phyloP scores from a whole-genome alignment of 345 rosid genomes.

The Kernera saxatilis region DNA sequence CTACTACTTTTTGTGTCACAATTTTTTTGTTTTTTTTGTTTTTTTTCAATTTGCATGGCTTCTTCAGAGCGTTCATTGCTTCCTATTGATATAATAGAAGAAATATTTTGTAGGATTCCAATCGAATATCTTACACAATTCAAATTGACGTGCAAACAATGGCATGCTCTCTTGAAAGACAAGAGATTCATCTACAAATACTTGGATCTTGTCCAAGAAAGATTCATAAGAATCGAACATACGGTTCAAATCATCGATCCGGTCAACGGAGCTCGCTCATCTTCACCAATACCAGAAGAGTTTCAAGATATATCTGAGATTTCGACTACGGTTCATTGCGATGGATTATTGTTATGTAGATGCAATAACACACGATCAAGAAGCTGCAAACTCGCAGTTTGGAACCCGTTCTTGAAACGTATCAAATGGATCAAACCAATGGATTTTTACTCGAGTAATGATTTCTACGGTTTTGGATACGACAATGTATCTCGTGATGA shows the following conservation, averaged over 20 bases:
- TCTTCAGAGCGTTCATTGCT: constrained; percentile 9
- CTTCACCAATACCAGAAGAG: constrained; percentile 14
- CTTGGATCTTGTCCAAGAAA: constrained; percentile 22
- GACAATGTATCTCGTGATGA: constrained; percentile 6
- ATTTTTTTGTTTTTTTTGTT: neutral
- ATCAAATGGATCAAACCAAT: constrained; percentile 20
- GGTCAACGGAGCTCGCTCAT: neutral
- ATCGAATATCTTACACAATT: constrained; percentile 19
- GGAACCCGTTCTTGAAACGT: constrained; percentile 26
- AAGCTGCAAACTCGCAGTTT: constrained; percentile 10
- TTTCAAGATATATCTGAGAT: neutral
- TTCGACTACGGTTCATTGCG: constrained; percentile 11
- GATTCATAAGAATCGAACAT: constrained; percentile 19
- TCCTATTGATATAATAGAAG: constrained; percentile 26
- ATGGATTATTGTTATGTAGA: constrained; percentile 22
- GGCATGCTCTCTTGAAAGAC: constrained; percentile 19
- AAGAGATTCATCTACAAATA: constrained; percentile 25
- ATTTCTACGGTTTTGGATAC: constrained; percentile 25
- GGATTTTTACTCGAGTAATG: constrained; percentile 11
- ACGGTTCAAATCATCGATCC: constrained; percentile 18
- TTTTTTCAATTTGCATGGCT: constrained; percentile 5
- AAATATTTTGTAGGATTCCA: constrained; percentile 5
- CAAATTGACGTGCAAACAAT: constrained; percentile 20
- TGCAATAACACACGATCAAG: constrained; percentile 10
- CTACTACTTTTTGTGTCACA: neutral